Evolutionary conservation across 495 filamentous ascomycete species (phyloP), one percentile per base, ranked within the genome.

Genomic region (Tuber brumale): DNA sequence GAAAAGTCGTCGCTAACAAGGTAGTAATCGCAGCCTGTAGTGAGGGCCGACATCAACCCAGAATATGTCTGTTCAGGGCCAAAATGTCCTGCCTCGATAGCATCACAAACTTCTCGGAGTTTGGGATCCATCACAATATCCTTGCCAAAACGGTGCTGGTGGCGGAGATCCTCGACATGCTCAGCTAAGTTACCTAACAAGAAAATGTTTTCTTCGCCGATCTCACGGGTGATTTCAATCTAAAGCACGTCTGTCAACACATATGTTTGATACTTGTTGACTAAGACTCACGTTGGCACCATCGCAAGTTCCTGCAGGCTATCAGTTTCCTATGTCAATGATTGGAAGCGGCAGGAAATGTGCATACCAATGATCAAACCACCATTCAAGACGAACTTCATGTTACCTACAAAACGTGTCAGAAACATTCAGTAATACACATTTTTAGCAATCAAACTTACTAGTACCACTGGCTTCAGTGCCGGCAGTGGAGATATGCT

Each of bases 381-480:
- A 75, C 95, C 95, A 81, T 98, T 99, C 80, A 99, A 87, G 19
- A 97, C 95, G 82, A 99, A 99, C 84, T 99, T 99, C 95, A 99
- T 99, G 89, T 98, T 98, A 76, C 79, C 79, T 81, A 19, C 14
- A 46, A 31, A 70, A 77, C 69, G 51, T 81, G 69, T 76, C 70
- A 70, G 69, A 12, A 39, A 31, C 27, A 39, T 70, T 12, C 14
- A 46, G 43, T 18, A 21, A 76, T 23, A 5, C 44, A n/a, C 37
- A 71, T 37, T 18, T 74, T 74, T 21, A 76, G 18, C 44, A 41
- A 10, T 27, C n/a, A 18, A 70, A 70, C 73, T 41, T 79, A 77
- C 79, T 81, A 57, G 82, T 83, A 69, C 82, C 82, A 71, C 85
- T 89, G 19, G 87, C 89, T 74, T 99, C 95, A 3, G 95, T 99